phyloP scores from a whole-genome alignment of 768 basidiomycete genomes.

The Fibroporia radiculosa region DNA sequence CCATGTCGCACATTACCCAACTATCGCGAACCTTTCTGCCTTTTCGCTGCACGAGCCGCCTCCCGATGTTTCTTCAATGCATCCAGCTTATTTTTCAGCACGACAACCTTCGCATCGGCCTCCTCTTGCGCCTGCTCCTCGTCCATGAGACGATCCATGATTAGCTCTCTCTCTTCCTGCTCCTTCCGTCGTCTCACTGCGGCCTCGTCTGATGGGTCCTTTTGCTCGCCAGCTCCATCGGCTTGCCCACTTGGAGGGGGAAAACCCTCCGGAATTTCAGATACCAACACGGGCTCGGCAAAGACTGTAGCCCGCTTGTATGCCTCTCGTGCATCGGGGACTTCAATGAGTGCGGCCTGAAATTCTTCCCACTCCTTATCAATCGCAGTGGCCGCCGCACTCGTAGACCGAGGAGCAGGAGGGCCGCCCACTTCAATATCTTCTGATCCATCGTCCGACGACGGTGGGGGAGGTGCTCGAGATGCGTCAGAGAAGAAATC shows the following conservation, averaged over 20 bases:
- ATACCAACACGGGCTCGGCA: conserved; percentile 56
- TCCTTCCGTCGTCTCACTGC: conserved; percentile 44
- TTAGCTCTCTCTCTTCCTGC: conserved; percentile 70
- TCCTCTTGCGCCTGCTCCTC: conserved; percentile 86
- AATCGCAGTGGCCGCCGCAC: conserved; percentile 28
- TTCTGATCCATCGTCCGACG: conserved; percentile 35
- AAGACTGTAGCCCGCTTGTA: conserved; percentile 66
- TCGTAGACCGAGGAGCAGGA: conserved; percentile 9
- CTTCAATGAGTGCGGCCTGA: conserved; percentile 52
- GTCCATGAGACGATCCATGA: conserved; percentile 78
- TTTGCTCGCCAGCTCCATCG: conserved; percentile 15
- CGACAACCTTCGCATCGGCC: conserved; percentile 65
- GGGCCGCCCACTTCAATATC: conserved; percentile 27
- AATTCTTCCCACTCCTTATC: conserved; percentile 74
- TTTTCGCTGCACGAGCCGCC: conserved; percentile 22
- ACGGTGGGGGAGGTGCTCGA: conserved; percentile 33
- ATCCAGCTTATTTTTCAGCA: conserved; percentile 60
- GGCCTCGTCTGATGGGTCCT: conserved; percentile 35
- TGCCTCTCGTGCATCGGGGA: conserved; percentile 30
- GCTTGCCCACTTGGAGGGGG: conserved; percentile 24
- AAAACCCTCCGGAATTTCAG: conserved; percentile 41
- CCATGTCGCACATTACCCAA: too few relatives aligned
- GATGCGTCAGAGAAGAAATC: conserved; percentile 82
- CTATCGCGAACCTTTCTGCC: too few relatives aligned
- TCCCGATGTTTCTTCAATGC: conserved; percentile 43